Conservation (phyloP, 2,329 filamentous ascomycete genomes). For the Talaromyces sp. region DNA sequence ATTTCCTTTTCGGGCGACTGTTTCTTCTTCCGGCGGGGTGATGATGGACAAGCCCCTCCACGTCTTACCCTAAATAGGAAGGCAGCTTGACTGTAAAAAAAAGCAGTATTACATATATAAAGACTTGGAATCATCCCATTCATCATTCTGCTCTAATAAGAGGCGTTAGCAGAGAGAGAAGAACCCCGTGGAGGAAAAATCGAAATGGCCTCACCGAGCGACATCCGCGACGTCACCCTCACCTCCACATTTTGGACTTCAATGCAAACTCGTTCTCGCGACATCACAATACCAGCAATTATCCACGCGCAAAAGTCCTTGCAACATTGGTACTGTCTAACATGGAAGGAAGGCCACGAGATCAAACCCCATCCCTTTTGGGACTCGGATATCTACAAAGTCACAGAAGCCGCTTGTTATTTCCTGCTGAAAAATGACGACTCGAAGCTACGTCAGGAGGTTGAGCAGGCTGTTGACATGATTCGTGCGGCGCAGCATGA, state of each 20-base stretch:
- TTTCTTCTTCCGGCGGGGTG: constrained; percentile 5
- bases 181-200: neutral
- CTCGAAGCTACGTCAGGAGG: constrained; percentile 44
- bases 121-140: neutral
- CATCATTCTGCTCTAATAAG: neutral
- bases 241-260: constrained; percentile 23
- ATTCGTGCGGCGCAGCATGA: constrained; percentile 54
- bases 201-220: constrained; percentile 7
- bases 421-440: constrained; percentile 46
- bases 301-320: constrained; percentile 22
- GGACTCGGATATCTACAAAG: constrained; percentile 58
- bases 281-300: constrained; percentile 22
- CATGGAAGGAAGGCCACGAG: constrained; percentile 38
- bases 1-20: constrained; percentile 1
- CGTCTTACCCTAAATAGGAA: neutral
- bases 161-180: neutral
- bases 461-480: constrained; percentile 57
- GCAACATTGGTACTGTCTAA: constrained; percentile 23
- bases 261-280: constrained; percentile 21
- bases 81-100: neutral
- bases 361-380: constrained; percentile 51
- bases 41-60: constrained; percentile 1
- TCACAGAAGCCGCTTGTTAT: constrained; percentile 62
- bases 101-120: neutral
- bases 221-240: constrained; percentile 20